These are phyloP conservation scores for Datura wrightii DNA, from an alignment of 257 asterid genomes.

Conservation along the genomic window DNA sequence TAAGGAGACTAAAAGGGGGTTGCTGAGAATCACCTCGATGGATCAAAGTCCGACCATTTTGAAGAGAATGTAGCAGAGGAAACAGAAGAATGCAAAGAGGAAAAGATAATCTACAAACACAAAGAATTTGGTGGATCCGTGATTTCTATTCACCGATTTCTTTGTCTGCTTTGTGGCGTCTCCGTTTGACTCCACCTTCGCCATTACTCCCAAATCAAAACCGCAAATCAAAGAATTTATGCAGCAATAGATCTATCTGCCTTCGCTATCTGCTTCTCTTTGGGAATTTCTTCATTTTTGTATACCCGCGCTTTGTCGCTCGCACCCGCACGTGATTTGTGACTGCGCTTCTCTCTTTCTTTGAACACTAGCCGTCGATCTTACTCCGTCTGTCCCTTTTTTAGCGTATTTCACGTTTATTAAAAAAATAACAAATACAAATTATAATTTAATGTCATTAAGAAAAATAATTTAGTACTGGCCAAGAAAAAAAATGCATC, in stretches of 20 bases:
- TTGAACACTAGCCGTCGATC: not conserved
- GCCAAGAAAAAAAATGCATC: too few species aligned
- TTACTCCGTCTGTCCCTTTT: not conserved
- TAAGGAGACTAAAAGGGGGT: not conserved
- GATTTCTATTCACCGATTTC: conserved; percentile 29
- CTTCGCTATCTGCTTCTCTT: not conserved
- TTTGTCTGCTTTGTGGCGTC: not conserved
- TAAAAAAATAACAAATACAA: too few species aligned
- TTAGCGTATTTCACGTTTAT: too few species aligned
- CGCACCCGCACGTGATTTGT: not conserved
- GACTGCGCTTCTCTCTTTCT: not conserved
- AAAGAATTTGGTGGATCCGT: conserved; percentile 46
- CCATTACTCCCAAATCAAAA: conserved; percentile 17
- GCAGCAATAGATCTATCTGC: not conserved
- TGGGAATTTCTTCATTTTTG: not conserved
- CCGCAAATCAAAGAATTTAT: not conserved
- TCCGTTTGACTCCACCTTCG: conserved; percentile 5
- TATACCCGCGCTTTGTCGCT: conserved; percentile 20
- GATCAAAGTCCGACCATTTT: conserved; percentile 12
- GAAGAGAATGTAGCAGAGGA: conserved; percentile 33
- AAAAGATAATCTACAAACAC: conserved; percentile 42
- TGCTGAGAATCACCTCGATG: not conserved
- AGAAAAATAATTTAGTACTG: too few species aligned
- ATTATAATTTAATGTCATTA: too few species aligned
- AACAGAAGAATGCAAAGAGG: conserved; percentile 26